Base-by-base conservation (phyloP, 345 rosid species). In the Eucalyptus victrix region DNA sequence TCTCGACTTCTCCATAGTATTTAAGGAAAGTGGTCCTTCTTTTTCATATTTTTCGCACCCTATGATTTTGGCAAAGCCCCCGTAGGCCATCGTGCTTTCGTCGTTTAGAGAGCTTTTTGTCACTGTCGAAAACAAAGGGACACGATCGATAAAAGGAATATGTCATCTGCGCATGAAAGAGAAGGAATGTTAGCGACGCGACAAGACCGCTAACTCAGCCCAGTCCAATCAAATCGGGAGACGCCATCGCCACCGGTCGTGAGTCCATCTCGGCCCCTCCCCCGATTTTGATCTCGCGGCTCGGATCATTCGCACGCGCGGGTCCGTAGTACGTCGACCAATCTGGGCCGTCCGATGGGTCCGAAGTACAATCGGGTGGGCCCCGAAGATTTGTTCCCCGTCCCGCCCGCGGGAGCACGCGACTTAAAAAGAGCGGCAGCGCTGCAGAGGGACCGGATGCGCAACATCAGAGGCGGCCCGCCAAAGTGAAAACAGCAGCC, bases 161-260 rank as follows among this genome's bases (percentile, higher is more conserved):
- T 32, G 40, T 10, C 45, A 12, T 72, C 45, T 5, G 81, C 80
- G 11, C 4, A 34, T 34, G 81, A 9, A 34, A 69, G 13, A 19
- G 5, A 69, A 6, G 53, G 50, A 67, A 18, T 19, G 14, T 0
- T 3, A 11, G 80, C 0, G 24, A 3, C 44, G 1, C 44, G 80
- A 37, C 83, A 11, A 40, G 83, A 37, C 81, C 28, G 12, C 6
- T 10, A 37, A 11, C 81, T 4, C 4, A 32, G 34, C 13, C 14
- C 44, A 10, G 81, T 37, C 12, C 45, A 19, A 72, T 37, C 83
- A 72, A 72, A 40, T 40, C 47, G 3, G 47, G 85, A 23, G 47
- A 37, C 9, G 47, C 16, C 0, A 76, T 76, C 47, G 13, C 85
- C 47, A 11, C 83, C 83, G 47, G 1, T 76, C 83, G 14, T 40